phyloP scores from a whole-genome alignment of 495 filamentous ascomycete species.

The Neurospora sp. region DNA sequence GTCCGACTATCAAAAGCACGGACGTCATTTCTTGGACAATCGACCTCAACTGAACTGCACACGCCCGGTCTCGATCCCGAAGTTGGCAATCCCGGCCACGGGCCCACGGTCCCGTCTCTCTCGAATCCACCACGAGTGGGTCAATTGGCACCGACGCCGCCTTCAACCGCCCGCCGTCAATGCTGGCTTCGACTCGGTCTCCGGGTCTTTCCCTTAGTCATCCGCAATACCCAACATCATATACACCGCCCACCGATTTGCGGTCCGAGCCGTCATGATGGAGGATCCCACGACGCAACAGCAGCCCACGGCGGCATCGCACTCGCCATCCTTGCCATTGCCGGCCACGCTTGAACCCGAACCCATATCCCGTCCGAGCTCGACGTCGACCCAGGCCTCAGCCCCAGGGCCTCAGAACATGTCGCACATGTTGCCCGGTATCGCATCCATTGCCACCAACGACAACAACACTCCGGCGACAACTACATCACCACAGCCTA shows the following conservation, averaged over 20 bases:
- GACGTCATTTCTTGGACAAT: background rate
- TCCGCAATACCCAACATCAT: constrained; percentile 6
- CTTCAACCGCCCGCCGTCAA: constrained; percentile 10
- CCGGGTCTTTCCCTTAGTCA: constrained; percentile 22
- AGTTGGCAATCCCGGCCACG: background rate
- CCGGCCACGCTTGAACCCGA: constrained; percentile 35
- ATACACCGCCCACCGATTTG: constrained; percentile 22
- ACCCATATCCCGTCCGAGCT: constrained; percentile 38
- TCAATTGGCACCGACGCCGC: background rate
- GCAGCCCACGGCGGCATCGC: constrained; percentile 12
- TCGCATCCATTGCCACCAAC: constrained; percentile 48
- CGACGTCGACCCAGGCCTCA: constrained; percentile 29
- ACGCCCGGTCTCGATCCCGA: background rate
- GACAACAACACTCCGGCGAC: constrained; percentile 17
- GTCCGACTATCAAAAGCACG: background rate
- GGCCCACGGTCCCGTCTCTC: background rate
- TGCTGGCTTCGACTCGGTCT: constrained; percentile 26
- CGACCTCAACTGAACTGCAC: background rate
- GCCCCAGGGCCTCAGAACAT: constrained; percentile 24
- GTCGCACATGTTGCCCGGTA: constrained; percentile 43
- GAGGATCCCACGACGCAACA: constrained; percentile 21
- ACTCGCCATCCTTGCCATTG: constrained; percentile 11
- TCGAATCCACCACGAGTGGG: background rate
- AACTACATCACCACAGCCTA: constrained; percentile 50
- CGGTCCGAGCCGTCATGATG: constrained; percentile 20